These are phyloP conservation scores for Ilyonectria sp. DNA, from an alignment of 2,329 filamentous ascomycete species.

Conservation along the genomic window DNA sequence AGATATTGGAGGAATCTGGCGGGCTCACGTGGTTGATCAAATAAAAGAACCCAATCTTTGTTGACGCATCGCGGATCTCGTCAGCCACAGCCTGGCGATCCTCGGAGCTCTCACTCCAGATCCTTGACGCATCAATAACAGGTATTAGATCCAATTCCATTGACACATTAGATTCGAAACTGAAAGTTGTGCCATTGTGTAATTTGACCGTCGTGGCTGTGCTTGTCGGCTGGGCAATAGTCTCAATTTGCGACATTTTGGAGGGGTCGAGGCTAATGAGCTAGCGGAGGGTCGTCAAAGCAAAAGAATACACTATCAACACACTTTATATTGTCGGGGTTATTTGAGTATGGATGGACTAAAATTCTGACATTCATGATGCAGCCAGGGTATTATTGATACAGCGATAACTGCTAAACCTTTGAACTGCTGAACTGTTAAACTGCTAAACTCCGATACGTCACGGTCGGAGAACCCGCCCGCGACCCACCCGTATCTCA, in stretches of 20 bases:
- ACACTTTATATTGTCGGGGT: background rate
- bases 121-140: slow-evolving; percentile 59
- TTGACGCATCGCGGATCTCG: slow-evolving; percentile 57
- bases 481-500: too few relatives aligned
- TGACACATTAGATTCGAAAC: slow-evolving; percentile 46
- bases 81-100: slow-evolving; percentile 57
- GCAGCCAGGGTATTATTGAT: too few relatives aligned
- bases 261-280: too few relatives aligned
- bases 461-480: too few relatives aligned
- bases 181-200: slow-evolving; percentile 43
- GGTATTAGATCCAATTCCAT: slow-evolving; percentile 53
- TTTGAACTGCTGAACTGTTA: slow-evolving; percentile 12
- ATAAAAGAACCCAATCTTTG: slow-evolving; percentile 63
- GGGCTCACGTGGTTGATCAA: slow-evolving; percentile 51
- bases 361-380: background rate
- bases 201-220: slow-evolving; percentile 34
- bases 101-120: slow-evolving; percentile 54
- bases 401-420: background rate
- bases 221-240: background rate
- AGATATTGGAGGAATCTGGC: background rate
- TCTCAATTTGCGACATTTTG: background rate
- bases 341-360: background rate
- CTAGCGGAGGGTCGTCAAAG: too few relatives aligned
- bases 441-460: slow-evolving; percentile 2
- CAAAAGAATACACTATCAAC: background rate